Base-by-base conservation (phyloP, 2,329 filamentous ascomycete species). In the Rhynchosporium secalis region DNA sequence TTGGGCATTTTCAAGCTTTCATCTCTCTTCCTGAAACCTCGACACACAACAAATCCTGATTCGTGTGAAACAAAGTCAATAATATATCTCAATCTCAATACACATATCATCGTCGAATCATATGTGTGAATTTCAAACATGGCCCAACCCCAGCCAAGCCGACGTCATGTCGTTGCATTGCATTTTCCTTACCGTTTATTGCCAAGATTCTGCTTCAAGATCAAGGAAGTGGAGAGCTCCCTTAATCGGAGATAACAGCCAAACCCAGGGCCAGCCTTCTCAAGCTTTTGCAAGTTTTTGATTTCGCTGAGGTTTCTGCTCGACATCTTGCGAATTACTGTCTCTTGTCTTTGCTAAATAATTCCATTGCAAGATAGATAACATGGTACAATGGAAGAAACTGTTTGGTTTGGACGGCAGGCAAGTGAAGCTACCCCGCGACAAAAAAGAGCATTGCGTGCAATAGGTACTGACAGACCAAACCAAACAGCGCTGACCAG, bases 301-400 rank as follows among this genome's bases (percentile, higher is more conserved):
- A 31, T 10, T 51, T 58, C 45, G 33, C 49, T 20, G 20, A 20
- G 20, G 20, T 20, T 38, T 31, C 31, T 38, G 13, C 36, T 46
- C 38, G 20, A 9, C 38, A 51, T 33, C 40, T 10, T 45, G 4
- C 5, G 20, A 28, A 38, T 20, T 20, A 20, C 20, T 20, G 20
- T 20, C 20, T 20, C 20, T 20, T 20, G 20, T 20, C 20, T 20
- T 47, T 47, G 40, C 26, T 60, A 20, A 31, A 31, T 15, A 10
- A 29, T 20, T 31, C 29, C 45, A 55, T 15, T 6, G 41, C 41
- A 45, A 46, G 36, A 12, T 10, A 26, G 41, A 15, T 9, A 63
- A 56, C 48, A 64, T 74, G 71, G 70, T 73, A 31, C 66, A 69
- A 46, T 74, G 72, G 72, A 71, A 58, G 62, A 70, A 64, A 58